phyloP scores from a whole-genome alignment of 306 rosid genomes.

The Vigna angularis region DNA sequence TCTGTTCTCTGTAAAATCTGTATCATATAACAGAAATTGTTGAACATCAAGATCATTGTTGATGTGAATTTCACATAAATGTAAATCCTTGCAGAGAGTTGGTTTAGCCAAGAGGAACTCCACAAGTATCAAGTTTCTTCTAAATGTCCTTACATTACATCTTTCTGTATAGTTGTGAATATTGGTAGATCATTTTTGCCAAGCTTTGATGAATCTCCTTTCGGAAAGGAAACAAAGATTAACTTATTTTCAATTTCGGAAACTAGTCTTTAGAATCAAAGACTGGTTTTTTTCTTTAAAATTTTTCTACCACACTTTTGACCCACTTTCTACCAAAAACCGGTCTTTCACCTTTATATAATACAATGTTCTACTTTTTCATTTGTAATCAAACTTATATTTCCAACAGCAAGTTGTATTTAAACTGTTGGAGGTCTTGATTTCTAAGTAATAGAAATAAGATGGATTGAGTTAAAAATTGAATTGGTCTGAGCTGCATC shows the following conservation, averaged over 20 bases:
- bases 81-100: background rate
- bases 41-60: background rate
- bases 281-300: background rate
- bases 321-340: no score
- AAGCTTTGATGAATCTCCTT: background rate
- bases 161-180: no score
- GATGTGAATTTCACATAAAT: background rate
- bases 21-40: background rate
- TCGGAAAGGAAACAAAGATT: background rate
- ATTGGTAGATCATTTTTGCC: background rate
- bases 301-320: background rate
- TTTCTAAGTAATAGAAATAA: no score
- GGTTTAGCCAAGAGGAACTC: background rate
- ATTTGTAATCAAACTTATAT: no score
- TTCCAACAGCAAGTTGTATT: no score
- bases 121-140: background rate
- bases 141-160: no score
- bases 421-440: no score
- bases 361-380: no score
- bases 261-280: background rate
- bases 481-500: no score
- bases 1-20: background rate
- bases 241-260: background rate
- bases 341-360: no score
- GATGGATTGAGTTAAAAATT: no score